Base-by-base conservation (phyloP, 1,139 yeast genomes). In the Blastobotrys buckinghamii region DNA sequence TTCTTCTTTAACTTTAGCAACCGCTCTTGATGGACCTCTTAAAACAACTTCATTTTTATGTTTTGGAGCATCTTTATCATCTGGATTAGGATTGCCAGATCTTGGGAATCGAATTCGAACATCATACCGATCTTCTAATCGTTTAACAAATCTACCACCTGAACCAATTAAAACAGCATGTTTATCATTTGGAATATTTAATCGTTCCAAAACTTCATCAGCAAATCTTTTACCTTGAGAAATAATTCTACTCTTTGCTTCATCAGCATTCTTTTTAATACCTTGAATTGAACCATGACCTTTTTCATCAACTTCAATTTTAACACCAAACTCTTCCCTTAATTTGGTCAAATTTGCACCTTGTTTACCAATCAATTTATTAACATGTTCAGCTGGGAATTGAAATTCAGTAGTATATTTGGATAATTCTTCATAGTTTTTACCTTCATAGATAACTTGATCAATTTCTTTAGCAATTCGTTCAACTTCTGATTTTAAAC, bases 1-100 rank as follows among this genome's bases (percentile, higher is more conserved):
- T 72, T 94, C 99, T 56, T 83, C 92, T 65, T 81, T 81, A 40
- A 96, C 95, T 64, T 84, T 83, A 29, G 80, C 76, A 42, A 87
- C 97, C 57, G 90, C 92, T 68, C 82, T 83, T 19, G 97, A 86
- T 47, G 97, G 95, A 47, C 99, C 99, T 61, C 82, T 82, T 54
- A 94, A 77, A 33, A 81, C 74, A 49, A 92, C 88, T 59, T 83
- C 85, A 60, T 87, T 86, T 58, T 58, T 60, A 30, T 42, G 53
- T 17, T 45, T 49, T 20, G 58, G 59, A 38, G 45, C 53, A 22
- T 55, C 56, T 17, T 57, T 54, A 61, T 67, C 52, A 7, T 16
- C 5, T 6, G 12, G 6, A 32, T 44, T 24, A 12, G 76, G 76
- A 24, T 40, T 38, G 17, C 70, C 69, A 30, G 42, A 58, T 19